Evolutionary conservation across 2,329 filamentous ascomycete genomes (phyloP), one percentile per base, ranked within the genome.

Genomic region (Parafenestella ontariensis): DNA sequence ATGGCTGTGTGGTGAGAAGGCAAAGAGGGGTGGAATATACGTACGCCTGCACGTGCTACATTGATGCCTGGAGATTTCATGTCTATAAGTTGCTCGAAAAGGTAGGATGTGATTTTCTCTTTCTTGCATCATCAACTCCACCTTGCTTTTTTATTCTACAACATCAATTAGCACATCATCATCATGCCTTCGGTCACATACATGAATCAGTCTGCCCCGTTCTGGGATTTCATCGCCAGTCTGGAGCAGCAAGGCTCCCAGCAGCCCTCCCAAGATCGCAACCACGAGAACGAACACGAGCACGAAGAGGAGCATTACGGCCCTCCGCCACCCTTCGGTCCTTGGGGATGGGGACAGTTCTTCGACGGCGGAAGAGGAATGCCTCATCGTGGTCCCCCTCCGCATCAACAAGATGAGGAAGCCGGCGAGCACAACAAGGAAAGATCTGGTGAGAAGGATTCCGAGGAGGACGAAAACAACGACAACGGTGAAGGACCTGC

Each of bases 221-320:
- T 85, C 68, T 85, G 83, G 83, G 82, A 85, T 68, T 83, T 82
- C 55, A 62, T 85, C 48, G 77, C 80, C 47, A 76, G 72, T 56
- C 74, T 86, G 11, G 82, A 85, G 60, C 73, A 79, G 49, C 73
- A 78, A 69, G 77, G 75, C 49, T 55, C 65, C 29, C 69, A 76
- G 21, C 77, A 82, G 63, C 78, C 81, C 23, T 78, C 70, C 44
- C 72, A 71, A 57, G 70, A 74, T 46, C 70, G 65, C 45, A 68
- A 67, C 49, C 61, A 59, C 49, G 64, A 64, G 23, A 46, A 67
- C 29, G 62, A 68, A 37, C 64, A 56, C 46, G 61, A 64, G 33
- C 68, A 62, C 37, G 59, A 55, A 47, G 65, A 62, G 51, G 69
- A 59, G 11, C 54, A 61, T 44, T 46, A 58, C 7, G 47, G n/a